phyloP scores from a whole-genome alignment of 768 basidiomycete species.

The Boletus eberwhitei region DNA sequence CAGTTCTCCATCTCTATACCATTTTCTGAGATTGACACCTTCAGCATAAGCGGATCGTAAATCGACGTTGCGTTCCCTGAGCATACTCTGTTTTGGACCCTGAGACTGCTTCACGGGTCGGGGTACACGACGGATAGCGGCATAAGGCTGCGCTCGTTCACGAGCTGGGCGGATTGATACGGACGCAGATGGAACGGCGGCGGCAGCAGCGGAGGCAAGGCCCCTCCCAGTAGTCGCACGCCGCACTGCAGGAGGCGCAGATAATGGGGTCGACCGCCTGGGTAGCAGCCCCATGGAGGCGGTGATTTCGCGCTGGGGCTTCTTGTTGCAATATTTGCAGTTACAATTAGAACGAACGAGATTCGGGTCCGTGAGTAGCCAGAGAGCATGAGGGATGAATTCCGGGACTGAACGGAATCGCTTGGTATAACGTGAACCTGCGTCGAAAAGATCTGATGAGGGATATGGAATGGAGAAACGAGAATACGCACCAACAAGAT shows the following conservation, averaged over 20 bases:
- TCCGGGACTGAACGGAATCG: conserved; percentile 82
- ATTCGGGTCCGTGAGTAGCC: conserved; percentile 61
- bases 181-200: conserved; percentile 18
- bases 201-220: background rate
- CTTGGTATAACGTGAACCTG: conserved; percentile 41
- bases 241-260: conserved; percentile 25
- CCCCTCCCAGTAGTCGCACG: conserved; percentile 15
- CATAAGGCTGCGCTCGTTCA: conserved; percentile 36
- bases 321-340: conserved; percentile 77
- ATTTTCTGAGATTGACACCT: conserved; percentile 48
- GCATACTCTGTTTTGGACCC: conserved; percentile 47
- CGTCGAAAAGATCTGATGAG: background rate
- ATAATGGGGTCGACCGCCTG: conserved; percentile 33
- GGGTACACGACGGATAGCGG: conserved; percentile 38
- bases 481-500: conserved; percentile 62
- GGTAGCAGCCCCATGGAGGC: conserved; percentile 48
- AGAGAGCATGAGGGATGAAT: conserved; percentile 79
- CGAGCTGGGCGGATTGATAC: conserved; percentile 11
- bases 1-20: conserved; percentile 67
- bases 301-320: conserved; percentile 68
- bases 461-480: background rate
- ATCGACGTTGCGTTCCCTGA: conserved; percentile 62
- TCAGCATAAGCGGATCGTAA: conserved; percentile 53
- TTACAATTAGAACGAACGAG: conserved; percentile 50
- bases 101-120: conserved; percentile 32